Conservation (phyloP, 352 stramenopile species). For the Pythium grandisporangium region DNA sequence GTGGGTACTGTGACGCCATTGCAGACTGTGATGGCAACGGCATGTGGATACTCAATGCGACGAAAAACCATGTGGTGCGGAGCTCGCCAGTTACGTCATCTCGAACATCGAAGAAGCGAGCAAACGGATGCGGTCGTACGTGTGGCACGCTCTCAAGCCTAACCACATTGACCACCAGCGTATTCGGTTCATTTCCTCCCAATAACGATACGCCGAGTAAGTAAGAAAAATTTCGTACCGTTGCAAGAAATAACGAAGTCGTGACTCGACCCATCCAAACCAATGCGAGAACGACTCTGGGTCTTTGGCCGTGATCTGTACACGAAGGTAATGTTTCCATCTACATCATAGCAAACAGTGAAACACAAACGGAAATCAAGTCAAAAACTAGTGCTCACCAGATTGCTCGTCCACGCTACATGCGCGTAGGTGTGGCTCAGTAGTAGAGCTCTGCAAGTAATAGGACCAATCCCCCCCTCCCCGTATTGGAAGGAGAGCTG, state of each 20-base stretch:
- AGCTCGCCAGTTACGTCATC: slow-evolving; percentile 8
- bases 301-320: slow-evolving; percentile 54
- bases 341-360: slow-evolving; percentile 14
- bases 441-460: no score
- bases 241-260: slow-evolving; percentile 71
- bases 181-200: no score
- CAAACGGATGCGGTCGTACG: slow-evolving; percentile 62
- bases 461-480: no score
- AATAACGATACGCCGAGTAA: no score
- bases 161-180: no score
- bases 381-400: no score
- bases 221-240: slow-evolving; percentile 20
- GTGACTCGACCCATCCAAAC: slow-evolving; percentile 86
- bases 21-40: no score
- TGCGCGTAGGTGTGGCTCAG: no score
- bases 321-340: slow-evolving; percentile 72
- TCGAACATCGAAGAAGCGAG: slow-evolving; percentile 69
- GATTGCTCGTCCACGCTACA: no score
- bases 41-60: slow-evolving; percentile 57
- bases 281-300: slow-evolving; percentile 52
- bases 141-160: slow-evolving; percentile 55
- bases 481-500: no score
- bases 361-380: no score
- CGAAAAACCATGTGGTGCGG: slow-evolving; percentile 66
- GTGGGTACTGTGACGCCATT: no score